These are phyloP conservation scores for Calocybe cyanea DNA, from an alignment of 768 basidiomycete genomes.

Conservation along the genomic window DNA sequence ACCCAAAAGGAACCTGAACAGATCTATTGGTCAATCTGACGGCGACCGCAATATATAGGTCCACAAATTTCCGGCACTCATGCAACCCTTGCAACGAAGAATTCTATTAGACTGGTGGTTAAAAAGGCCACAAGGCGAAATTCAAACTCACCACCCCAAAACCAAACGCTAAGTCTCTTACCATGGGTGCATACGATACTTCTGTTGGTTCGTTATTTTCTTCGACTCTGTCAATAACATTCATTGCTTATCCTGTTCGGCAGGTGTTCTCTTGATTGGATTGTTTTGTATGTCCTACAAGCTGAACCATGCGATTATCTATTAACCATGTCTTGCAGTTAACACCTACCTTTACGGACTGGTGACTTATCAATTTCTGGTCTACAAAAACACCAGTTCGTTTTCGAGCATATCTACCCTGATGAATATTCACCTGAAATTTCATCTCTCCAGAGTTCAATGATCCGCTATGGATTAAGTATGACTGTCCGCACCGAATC, in stretches of 20 bases:
- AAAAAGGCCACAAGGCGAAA: conserved; percentile 1
- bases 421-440: background rate
- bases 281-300: conserved; percentile 19
- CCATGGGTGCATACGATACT: conserved; percentile 23
- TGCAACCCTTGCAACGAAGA: conserved; percentile 11
- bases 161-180: background rate
- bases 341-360: conserved; percentile 30
- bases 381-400: conserved; percentile 27
- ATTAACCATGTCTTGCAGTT: conserved; percentile 10
- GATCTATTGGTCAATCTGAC: background rate
- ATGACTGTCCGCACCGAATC: background rate
- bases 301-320: background rate
- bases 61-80: background rate
- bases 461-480: conserved; percentile 29
- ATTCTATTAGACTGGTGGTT: conserved; percentile 4
- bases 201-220: conserved; percentile 20
- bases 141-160: background rate
- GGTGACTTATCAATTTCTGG: conserved; percentile 35
- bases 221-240: background rate
- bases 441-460: conserved; percentile 24
- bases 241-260: background rate
- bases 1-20: background rate
- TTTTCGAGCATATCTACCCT: background rate
- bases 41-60: background rate
- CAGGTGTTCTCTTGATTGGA: conserved; percentile 24